Evolutionary conservation across 169 alveolate genomes (phyloP), one percentile per base, ranked within the genome.

Genomic region (Cystoisospora suis): DNA sequence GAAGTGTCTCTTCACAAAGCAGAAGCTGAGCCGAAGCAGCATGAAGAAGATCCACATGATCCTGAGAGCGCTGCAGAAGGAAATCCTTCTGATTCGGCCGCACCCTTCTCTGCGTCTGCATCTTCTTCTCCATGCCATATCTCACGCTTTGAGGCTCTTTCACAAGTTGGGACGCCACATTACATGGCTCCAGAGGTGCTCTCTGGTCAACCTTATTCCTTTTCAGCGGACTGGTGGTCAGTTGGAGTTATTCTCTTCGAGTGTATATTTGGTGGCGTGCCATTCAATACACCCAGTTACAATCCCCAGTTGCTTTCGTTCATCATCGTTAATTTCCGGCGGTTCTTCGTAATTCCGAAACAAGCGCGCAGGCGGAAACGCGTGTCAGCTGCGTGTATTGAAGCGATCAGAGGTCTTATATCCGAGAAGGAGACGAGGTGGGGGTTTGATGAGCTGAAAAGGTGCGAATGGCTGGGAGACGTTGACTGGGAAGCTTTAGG

Each of bases 201-300:
- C 15, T 27, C 69, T 34, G 77, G 45, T 15, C 80, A n/a, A 9
- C 32, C 44, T 34, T 79, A 86, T 44, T 38, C 91, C 12, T 44
- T 32, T 34, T 4, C 83, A 5, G 98, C 96, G 23, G 99, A 97
- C 93, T 96, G 98, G 97, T 97, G 99, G 98, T 94, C 97, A 32
- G 92, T 96, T 17, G 99, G 99, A 15, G 97, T 96, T 0, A 97
- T 97, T 44, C 91, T 97, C 75, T 97, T 95, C 88, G 99, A 97
- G 94, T 96, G 97, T 97, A 94, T 97, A 61, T 97, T 96, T 20
- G 99, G 99, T 3, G 97, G 97, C 56, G 98, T 98, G 32, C 99
- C 99, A 34, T 95, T 97, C 83, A 38, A 40, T 56, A 38, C 53
- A 1, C 83, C 83, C 32, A 40, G 58, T 29, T 72, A 40, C 83